Conservation (phyloP, 2,329 filamentous ascomycete species). For the Coniochaeta sp. region DNA sequence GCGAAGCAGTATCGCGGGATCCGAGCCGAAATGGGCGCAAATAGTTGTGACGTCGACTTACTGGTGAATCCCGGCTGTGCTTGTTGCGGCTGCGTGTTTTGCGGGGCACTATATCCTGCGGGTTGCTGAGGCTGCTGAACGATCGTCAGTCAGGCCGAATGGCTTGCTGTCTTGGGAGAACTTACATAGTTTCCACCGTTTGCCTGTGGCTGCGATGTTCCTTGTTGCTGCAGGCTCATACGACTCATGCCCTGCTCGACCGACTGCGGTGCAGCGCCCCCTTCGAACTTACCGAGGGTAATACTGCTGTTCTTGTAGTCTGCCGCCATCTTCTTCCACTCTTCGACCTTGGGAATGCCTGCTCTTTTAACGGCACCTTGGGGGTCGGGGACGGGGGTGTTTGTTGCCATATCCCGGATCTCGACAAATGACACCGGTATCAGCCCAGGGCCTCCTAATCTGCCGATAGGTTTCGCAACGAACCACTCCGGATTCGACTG, state of each 20-base stretch:
- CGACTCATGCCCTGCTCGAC: constrained; percentile 68
- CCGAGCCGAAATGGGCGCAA: constrained; percentile 72
- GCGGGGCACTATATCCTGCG: constrained; percentile 25
- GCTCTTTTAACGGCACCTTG: constrained; percentile 80
- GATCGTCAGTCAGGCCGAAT: constrained; percentile 4
- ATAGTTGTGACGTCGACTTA: constrained; percentile 47
- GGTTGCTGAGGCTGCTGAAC: constrained; percentile 20
- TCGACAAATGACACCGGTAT: constrained; percentile 97
- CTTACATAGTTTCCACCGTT: background rate
- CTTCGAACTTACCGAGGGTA: constrained; percentile 83
- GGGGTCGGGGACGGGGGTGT: constrained; percentile 73
- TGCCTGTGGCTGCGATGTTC: background rate
- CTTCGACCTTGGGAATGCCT: constrained; percentile 89
- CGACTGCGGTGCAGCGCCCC: constrained; percentile 34
- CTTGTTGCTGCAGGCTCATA: constrained; percentile 55
- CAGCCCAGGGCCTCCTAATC: constrained; percentile 87
- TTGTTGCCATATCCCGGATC: constrained; percentile 87
- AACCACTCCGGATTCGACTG: constrained; percentile 99
- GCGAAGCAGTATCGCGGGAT: constrained; percentile 93
- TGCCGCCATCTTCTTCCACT: constrained; percentile 99
- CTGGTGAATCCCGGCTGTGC: constrained; percentile 27
- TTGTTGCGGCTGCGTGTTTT: constrained; percentile 23
- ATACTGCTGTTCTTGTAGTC: constrained; percentile 99
- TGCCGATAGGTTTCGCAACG: constrained; percentile 96
- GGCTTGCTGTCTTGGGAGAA: constrained; percentile 7